Percentiles rank a stretch among this genome's conserved stretches.
Conservation (phyloP, 2,329 filamentous ascomycete genomes). For the Fusarium sp. region DNA sequence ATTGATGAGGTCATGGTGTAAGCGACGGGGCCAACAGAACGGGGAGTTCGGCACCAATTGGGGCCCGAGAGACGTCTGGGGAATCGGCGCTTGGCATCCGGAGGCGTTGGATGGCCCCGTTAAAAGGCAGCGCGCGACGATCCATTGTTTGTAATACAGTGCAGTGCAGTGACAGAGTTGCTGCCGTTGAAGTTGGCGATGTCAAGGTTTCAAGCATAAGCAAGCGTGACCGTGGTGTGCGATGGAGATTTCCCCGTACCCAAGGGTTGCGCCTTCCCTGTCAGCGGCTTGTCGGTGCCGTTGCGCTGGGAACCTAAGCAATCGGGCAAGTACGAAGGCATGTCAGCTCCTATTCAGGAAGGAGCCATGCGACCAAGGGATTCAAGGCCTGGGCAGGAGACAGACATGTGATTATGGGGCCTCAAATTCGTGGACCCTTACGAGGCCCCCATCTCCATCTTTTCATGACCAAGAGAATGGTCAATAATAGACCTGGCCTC, state of each 20-base stretch:
- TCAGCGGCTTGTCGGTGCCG: neutral
- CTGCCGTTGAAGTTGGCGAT: slow-evolving; percentile 1
- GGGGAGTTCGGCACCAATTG: slow-evolving; percentile 29
- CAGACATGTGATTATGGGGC: slow-evolving; percentile 38
- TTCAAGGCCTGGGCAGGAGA: neutral
- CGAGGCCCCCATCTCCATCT: neutral
- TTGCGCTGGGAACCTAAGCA: neutral
- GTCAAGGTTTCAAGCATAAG: neutral
- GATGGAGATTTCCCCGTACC: neutral
- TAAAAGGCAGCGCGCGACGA: slow-evolving; percentile 7
- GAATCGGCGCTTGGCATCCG: slow-evolving; percentile 24
- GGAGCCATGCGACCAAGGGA: slow-evolving; percentile 23
- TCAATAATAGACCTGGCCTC: neutral
- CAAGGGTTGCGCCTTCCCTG: neutral
- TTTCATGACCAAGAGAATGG: neutral
- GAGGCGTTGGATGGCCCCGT: neutral
- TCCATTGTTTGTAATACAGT: neutral
- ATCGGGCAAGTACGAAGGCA: slow-evolving; percentile 15
- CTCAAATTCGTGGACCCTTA: slow-evolving; percentile 11
- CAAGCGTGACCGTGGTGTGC: neutral
- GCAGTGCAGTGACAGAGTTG: neutral
- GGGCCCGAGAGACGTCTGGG: slow-evolving; percentile 21
- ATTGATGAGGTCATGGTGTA: slow-evolving; percentile 40
- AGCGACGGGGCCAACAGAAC: slow-evolving; percentile 16
- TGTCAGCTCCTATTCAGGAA: slow-evolving; percentile 25